Conservation (phyloP, 1,284 basidiomycete species). For the Sanghuangporus baumii region DNA sequence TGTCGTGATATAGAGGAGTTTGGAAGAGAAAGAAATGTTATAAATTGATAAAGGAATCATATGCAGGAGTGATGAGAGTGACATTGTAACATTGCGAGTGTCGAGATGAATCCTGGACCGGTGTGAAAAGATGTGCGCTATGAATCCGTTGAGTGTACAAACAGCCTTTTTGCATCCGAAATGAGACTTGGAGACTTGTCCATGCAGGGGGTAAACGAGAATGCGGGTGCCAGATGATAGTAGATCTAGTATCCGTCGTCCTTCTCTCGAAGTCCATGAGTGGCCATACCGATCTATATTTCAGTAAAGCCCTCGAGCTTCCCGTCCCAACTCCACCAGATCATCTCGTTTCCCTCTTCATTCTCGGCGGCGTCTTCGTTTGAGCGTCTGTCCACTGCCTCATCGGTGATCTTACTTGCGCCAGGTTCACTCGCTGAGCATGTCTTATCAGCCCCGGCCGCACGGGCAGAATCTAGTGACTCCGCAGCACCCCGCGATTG, state of each 20-base stretch:
- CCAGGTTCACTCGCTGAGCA: neutral
- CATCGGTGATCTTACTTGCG: neutral
- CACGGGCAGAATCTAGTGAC: neutral
- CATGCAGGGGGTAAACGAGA: too few species aligned
- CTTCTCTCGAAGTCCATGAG: neutral
- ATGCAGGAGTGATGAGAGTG: too few species aligned
- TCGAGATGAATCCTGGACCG: too few species aligned
- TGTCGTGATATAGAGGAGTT: too few species aligned
- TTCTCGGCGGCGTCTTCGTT: slow-evolving; percentile 9
- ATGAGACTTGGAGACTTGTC: too few species aligned
- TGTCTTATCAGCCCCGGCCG: neutral
- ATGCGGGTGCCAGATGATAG: too few species aligned
- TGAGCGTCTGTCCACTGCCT: slow-evolving; percentile 8
- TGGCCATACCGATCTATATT: neutral
- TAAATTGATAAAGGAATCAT: too few species aligned
- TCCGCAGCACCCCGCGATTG: slow-evolving; percentile 19
- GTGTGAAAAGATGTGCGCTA: too few species aligned
- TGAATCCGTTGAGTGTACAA: too few species aligned
- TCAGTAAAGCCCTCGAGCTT: slow-evolving; percentile 16
- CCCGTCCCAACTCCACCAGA: slow-evolving; percentile 19
- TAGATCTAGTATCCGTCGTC: neutral
- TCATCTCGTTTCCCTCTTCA: slow-evolving; percentile 12
- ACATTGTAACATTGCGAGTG: too few species aligned
- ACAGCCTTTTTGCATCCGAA: too few species aligned
- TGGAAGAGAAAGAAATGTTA: too few species aligned